Base-by-base conservation (phyloP, 139 green algal genomes). In the Trebouxia sp. region DNA sequence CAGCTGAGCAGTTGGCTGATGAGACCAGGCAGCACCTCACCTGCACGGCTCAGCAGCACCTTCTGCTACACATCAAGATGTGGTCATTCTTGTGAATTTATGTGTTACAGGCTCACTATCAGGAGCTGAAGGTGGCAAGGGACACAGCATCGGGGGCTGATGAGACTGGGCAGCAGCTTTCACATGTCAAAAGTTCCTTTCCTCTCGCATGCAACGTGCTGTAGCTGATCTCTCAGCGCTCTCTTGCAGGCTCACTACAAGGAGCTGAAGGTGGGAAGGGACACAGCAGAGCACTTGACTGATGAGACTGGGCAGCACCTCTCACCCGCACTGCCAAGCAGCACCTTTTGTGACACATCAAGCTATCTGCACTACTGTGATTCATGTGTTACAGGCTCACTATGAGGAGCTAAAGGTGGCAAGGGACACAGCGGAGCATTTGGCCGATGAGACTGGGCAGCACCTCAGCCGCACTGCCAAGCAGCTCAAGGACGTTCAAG, bases 311-410 rank as follows among this genome's bases (percentile, higher is more conserved):
- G 10, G 14, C 62, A 35, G n/a, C 62, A 72, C 32, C 62, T 72
- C 7, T 72, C 62, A n/a, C n/a, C 69, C 38, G 69, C 10, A 14
- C 26, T 55, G 69, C 53, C 22, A 77, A 77, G 41, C 69, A 77
- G 69, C 69, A n/a, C n/a, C n/a, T n/a, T n/a, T n/a, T n/a, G n/a
- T n/a, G n/a, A n/a, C n/a, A n/a, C n/a, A n/a, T n/a, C n/a, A 58
- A 58, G 50, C 50, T 28, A 58, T 17, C 50, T 58, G 50, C 50
- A 58, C 50, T 28, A 1, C 50, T 58, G 1, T 58, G 20, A 58
- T 58, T 1, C 4, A 17, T 58, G 50, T 1, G 22, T 1, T 58
- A 22, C 50, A 58, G 50, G 50, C 22, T 28, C 22, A 17, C 50
- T 28, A 28, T 58, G 50, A 22, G 20, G 50, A 58, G 50, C 20